Conservation (phyloP, 208 protist species). For the Trypanosoma congolense region DNA sequence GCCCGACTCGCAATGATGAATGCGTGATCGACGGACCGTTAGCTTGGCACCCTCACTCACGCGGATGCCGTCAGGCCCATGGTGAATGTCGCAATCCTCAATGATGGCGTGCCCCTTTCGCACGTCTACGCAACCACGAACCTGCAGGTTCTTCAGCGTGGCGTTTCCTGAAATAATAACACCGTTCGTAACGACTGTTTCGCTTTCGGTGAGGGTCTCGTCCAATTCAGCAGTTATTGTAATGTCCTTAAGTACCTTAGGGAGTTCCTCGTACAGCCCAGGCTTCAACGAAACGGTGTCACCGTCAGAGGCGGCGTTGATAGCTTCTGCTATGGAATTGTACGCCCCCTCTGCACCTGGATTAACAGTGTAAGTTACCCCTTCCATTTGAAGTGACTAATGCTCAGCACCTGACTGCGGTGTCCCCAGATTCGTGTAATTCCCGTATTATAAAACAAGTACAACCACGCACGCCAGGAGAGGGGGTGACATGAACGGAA, state of each 20-base stretch:
- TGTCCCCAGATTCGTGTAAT: too few species aligned
- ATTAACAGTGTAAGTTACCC: conserved; percentile 21
- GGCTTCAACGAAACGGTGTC: conserved; percentile 54
- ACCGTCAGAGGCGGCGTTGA: conserved; percentile 39
- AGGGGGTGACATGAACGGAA: background rate
- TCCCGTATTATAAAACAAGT: too few species aligned
- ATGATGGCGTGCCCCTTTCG: conserved; percentile 64
- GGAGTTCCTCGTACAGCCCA: conserved; percentile 74
- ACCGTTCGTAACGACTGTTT: conserved; percentile 48
- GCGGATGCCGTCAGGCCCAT: conserved; percentile 72
- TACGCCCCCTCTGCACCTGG: conserved; percentile 42
- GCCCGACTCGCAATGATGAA: conserved; percentile 67
- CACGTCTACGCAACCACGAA: conserved; percentile 65
- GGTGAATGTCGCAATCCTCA: conserved; percentile 73
- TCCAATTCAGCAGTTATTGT: conserved; percentile 26
- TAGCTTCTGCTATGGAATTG: conserved; percentile 50
- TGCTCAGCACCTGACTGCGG: background rate
- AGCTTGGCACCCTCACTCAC: conserved; percentile 39
- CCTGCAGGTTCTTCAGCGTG: conserved; percentile 41
- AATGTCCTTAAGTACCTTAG: conserved; percentile 50
- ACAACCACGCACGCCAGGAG: too few species aligned
- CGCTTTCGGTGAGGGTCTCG: conserved; percentile 33
- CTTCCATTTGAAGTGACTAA: conserved; percentile 12
- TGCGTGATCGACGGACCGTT: conserved; percentile 43
- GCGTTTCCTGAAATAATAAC: conserved; percentile 48